A percentile compares a stretch with the other conserved stretches of the same genome.
Evolutionary conservation across 108 stramenopile genomes (phyloP).

Genomic region (Poteriospumella lacustris): DNA sequence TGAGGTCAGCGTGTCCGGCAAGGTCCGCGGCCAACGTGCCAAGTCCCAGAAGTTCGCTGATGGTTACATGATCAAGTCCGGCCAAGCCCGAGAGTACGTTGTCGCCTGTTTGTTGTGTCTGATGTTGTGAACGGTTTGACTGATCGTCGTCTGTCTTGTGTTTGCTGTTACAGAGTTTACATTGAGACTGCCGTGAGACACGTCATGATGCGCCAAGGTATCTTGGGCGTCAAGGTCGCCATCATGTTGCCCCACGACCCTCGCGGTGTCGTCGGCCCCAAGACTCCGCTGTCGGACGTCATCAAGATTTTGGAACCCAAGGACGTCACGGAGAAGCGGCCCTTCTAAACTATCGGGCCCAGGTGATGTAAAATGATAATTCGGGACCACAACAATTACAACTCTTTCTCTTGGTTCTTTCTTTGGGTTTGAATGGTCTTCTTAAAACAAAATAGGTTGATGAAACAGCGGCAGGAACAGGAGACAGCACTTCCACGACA

Average conservation of each 20-base stretch:
- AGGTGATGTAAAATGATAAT: too few relatives aligned
- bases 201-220: constrained; percentile 98
- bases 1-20: constrained; percentile 98
- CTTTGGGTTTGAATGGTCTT: too few relatives aligned
- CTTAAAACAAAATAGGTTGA: too few relatives aligned
- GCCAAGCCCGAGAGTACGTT: constrained; percentile 76
- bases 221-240: constrained; percentile 93
- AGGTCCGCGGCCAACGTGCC: constrained; percentile 99
- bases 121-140: background rate
- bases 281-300: constrained; percentile 57
- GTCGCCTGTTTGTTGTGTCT: background rate
- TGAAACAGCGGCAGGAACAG: too few relatives aligned
- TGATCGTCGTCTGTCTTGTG: too few relatives aligned
- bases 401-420: too few relatives aligned
- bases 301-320: constrained; percentile 60
- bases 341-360: too few relatives aligned
- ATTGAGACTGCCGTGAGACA: constrained; percentile 95
- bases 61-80: constrained; percentile 99
- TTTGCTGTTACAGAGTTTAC: constrained; percentile 62
- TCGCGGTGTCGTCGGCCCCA: constrained; percentile 58
- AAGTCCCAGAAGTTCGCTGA: constrained; percentile 99
- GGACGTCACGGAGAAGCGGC: too few relatives aligned
- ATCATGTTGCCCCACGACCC: constrained; percentile 99
- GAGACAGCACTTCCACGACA: too few relatives aligned
- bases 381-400: too few relatives aligned